Base-by-base conservation (phyloP, 2,329 filamentous ascomycete species). In the Dryadomyces sulphureus region DNA sequence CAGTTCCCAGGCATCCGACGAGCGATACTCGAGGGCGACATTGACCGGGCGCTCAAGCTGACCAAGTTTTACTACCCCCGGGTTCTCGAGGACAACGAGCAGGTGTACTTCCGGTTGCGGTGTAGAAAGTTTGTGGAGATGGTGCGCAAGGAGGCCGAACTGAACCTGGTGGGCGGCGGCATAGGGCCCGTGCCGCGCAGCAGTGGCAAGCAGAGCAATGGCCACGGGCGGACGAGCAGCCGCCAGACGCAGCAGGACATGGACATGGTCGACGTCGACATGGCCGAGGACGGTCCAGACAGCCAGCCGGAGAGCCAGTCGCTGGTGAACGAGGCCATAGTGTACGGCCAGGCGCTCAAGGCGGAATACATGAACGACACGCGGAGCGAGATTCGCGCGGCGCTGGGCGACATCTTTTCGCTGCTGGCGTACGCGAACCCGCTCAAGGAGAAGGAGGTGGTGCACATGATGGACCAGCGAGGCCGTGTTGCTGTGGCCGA, bases 81-180 rank as follows among this genome's bases (percentile, higher is more conserved):
- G 21, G 87, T 96, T 1, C 72, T 98, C 17, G 71, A 77, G 41
- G 75, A 85, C 20, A 87, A 94, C 56, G 78, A 85, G 46, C 78
- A 87, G 45, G 87, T 95, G 16, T 80, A 89, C 59, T 96, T 98
- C 64, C 83, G 81, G 48, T 68, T 98, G 42, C 78, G 82, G 53
- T 95, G 89, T 59, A 79, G 88, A 49, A 93, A 92, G 59, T 95
- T 96, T 60, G 81, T 96, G 50, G 92, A 98, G 62, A 90, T 98
- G 81, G 87, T 94, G 55, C 76, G 84, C 36, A 75, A 73, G 48
- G 80, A 79, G 32, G 79, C 81, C 2, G 82, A 89, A 54, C 62
- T 83, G 17, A 72, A 70, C 55, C 65, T 70, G 32, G 62, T 64
- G 54, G 66, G 60, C 5, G 72, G 69, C 54, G 36, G 45, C 11